Percentiles rank a stretch among this genome's conserved stretches.
phyloP scores from a whole-genome alignment of 2,329 filamentous ascomycete species.

The Stachybotrys echinatus region DNA sequence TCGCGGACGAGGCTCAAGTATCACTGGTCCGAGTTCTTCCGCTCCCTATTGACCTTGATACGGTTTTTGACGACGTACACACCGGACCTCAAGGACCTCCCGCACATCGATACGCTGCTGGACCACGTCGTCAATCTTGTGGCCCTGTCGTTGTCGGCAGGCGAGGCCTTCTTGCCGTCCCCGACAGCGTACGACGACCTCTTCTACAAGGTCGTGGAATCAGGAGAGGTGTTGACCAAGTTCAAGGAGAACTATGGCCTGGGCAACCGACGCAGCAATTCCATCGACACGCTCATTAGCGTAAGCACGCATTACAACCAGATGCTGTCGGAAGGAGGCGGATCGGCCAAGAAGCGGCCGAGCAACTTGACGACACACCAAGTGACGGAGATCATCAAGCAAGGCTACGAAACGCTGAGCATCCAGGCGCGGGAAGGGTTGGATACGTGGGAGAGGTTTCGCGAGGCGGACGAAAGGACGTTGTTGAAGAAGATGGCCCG shows the following conservation, averaged over 20 bases:
- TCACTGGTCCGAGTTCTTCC: conserved; percentile 95
- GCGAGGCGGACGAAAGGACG: conserved; percentile 80
- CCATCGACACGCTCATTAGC: conserved; percentile 78
- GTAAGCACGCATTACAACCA: conserved; percentile 84
- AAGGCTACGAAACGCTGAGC: conserved; percentile 90
- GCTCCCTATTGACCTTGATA: conserved; percentile 78
- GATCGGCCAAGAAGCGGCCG: conserved; percentile 35
- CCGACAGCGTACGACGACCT: conserved; percentile 89
- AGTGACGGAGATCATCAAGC: conserved; percentile 87
- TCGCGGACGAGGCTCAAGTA: conserved; percentile 77
- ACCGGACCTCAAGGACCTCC: conserved; percentile 64
- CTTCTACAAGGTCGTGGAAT: conserved; percentile 97
- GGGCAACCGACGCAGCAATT: conserved; percentile 53
- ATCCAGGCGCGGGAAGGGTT: conserved; percentile 85
- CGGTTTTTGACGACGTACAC: conserved; percentile 88
- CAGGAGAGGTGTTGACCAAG: conserved; percentile 72
- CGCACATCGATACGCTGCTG: conserved; percentile 68
- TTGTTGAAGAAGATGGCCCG: conserved; percentile 84
- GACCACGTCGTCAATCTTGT: conserved; percentile 76
- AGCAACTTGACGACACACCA: conserved; percentile 76
- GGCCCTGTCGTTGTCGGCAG: conserved; percentile 76
- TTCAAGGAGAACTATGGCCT: conserved; percentile 75
- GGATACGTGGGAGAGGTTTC: conserved; percentile 78
- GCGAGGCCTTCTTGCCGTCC: conserved; percentile 86
- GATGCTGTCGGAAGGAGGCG: conserved; percentile 59